Conservation (phyloP, 1,284 basidiomycete species). For the Pterula multifida region DNA sequence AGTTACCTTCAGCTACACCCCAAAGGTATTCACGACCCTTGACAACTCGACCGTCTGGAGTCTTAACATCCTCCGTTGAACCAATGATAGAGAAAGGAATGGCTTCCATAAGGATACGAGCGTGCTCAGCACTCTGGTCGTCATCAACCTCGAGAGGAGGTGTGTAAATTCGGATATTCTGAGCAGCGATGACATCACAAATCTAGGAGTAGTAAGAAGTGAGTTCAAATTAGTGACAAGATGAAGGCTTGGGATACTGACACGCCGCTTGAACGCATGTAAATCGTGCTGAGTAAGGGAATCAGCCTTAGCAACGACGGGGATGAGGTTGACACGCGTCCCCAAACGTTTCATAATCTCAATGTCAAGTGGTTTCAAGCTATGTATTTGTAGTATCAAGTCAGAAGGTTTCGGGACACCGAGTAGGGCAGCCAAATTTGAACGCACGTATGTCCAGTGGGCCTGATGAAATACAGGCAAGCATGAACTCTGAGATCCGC, state of each 20-base stretch:
- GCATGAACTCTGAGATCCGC: slow-evolving; percentile 94
- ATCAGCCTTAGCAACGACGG: slow-evolving; percentile 95
- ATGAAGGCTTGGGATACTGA: slow-evolving; percentile 25
- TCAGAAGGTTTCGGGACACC: slow-evolving; percentile 2
- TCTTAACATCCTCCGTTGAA: slow-evolving; percentile 89
- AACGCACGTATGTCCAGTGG: slow-evolving; percentile 89
- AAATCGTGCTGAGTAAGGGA: slow-evolving; percentile 93
- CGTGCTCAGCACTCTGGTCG: slow-evolving; percentile 80
- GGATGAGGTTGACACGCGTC: slow-evolving; percentile 92
- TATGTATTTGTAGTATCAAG: slow-evolving; percentile 18
- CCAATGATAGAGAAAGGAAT: slow-evolving; percentile 99
- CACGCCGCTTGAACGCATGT: slow-evolving; percentile 85
- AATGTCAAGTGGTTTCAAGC: slow-evolving; percentile 95
- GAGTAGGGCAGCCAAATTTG: too few species aligned
- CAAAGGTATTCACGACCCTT: slow-evolving; percentile 99
- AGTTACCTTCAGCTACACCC: slow-evolving; percentile 92
- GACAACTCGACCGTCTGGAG: slow-evolving; percentile 83
- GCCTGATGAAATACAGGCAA: slow-evolving; percentile 95
- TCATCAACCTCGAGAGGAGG: slow-evolving; percentile 92
- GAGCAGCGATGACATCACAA: slow-evolving; percentile 82
- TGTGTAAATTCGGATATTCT: slow-evolving; percentile 91
- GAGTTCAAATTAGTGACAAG: slow-evolving; percentile 6
- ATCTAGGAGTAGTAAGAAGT: slow-evolving; percentile 39
- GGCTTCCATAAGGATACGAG: slow-evolving; percentile 74
- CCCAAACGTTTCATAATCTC: slow-evolving; percentile 99